A percentile compares a stretch with the other conserved stretches of the same genome.
These are phyloP conservation scores for Pisolithus microcarpus DNA, from an alignment of 768 basidiomycete genomes.

Conservation along the genomic window DNA sequence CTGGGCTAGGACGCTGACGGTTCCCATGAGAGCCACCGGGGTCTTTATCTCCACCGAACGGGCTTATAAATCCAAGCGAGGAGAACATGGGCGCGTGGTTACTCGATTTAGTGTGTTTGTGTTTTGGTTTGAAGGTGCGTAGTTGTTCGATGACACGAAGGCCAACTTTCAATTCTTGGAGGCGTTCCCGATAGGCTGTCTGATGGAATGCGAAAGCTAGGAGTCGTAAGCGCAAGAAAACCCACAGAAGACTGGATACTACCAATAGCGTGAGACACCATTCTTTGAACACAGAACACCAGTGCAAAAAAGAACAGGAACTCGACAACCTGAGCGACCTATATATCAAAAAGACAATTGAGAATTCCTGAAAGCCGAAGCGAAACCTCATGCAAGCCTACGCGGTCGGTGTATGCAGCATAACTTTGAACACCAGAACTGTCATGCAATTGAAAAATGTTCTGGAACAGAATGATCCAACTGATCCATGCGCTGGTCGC, in stretches of 20 bases:
- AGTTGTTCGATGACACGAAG: slow-evolving; percentile 60
- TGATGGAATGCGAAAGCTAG: slow-evolving; percentile 68
- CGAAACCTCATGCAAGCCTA: slow-evolving; percentile 21
- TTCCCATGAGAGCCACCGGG: slow-evolving; percentile 30
- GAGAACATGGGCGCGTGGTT: slow-evolving; percentile 41
- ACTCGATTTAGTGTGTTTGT: slow-evolving; percentile 28
- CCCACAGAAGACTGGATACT: background rate
- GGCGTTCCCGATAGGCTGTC: slow-evolving; percentile 69
- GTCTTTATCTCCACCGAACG: slow-evolving; percentile 38
- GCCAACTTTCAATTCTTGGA: slow-evolving; percentile 47
- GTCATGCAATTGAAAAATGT: slow-evolving; percentile 56
- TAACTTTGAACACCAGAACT: slow-evolving; percentile 33
- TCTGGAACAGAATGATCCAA: slow-evolving; percentile 68
- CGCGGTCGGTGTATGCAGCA: slow-evolving; percentile 55
- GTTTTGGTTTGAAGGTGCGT: slow-evolving; percentile 51
- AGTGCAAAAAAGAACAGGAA: slow-evolving; percentile 74
- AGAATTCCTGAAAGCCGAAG: background rate
- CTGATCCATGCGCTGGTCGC: slow-evolving; percentile 63
- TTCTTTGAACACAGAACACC: slow-evolving; percentile 53
- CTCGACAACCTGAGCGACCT: slow-evolving; percentile 58
- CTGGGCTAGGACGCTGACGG: slow-evolving; percentile 22
- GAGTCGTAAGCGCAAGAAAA: background rate
- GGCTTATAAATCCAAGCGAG: slow-evolving; percentile 18
- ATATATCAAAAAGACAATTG: background rate
- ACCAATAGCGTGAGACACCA: slow-evolving; percentile 64